These are phyloP conservation scores for Cystobasidiopsis lactophilus DNA, from an alignment of 768 basidiomycete genomes.

Conservation along the genomic window DNA sequence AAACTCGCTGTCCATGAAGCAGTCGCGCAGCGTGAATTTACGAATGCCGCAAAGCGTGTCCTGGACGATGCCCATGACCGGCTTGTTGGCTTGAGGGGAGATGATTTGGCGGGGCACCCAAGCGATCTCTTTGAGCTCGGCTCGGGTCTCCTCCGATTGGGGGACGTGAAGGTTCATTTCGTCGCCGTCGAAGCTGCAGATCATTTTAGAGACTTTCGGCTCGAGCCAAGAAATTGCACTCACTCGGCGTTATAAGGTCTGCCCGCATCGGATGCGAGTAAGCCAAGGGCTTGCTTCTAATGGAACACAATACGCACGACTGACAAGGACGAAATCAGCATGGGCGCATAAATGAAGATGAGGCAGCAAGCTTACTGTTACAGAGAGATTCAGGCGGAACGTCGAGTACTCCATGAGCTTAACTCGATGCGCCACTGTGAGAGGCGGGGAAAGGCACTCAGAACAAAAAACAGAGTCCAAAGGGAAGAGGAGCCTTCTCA, in stretches of 20 bases:
- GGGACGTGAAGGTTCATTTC: constrained; percentile 99
- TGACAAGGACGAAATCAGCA: not conserved
- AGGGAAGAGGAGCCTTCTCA: constrained; percentile 2
- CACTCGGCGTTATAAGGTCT: constrained; percentile 92
- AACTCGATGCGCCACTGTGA: constrained; percentile 67
- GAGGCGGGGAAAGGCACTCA: not conserved
- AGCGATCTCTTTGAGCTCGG: constrained; percentile 91
- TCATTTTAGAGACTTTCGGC: too few species aligned
- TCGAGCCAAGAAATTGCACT: not conserved
- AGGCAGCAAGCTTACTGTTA: constrained; percentile 38
- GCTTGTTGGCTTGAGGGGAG: constrained; percentile 92
- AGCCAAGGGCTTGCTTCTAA: constrained; percentile 6
- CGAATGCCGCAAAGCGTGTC: constrained; percentile 94
- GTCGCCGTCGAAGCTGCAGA: constrained; percentile 72
- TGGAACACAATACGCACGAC: constrained; percentile 4
- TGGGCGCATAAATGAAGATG: constrained; percentile 12
- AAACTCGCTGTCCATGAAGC: constrained; percentile 81
- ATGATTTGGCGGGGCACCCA: constrained; percentile 98
- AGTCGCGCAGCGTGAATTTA: constrained; percentile 87
- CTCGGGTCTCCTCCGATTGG: constrained; percentile 92
- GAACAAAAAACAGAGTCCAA: not conserved
- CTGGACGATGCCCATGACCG: constrained; percentile 96
- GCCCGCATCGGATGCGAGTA: constrained; percentile 24
- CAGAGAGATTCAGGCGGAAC: constrained; percentile 92
- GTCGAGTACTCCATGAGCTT: constrained; percentile 96